Base-by-base conservation (phyloP, 1,284 basidiomycete species). In the Microbotryum lychnidis-dioicae region DNA sequence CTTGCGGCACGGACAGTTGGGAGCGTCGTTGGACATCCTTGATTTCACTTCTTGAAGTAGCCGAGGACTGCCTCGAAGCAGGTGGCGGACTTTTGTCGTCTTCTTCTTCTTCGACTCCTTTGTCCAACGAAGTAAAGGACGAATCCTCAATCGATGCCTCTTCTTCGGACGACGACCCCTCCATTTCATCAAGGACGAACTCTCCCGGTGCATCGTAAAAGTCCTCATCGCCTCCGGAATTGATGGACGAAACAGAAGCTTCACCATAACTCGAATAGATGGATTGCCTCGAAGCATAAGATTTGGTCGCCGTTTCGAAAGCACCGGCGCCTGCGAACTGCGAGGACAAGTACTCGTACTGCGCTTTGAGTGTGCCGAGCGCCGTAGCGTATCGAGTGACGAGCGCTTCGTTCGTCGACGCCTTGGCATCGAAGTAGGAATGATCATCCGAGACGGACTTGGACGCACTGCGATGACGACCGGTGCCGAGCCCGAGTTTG, bases 1-100 rank as follows among this genome's bases (percentile, higher is more conserved):
- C 85, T 7, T 76, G 76, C 6, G 76, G 75, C 20, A 75, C 74
- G 20, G 85, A 91, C 48, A 96, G 78, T 54, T 77, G 77, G 2
- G 80, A 83, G 65, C 89, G 79, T 63, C 85, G 67, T 75, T 77
- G 62, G 56, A 74, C 68, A 69, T 73, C 69, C 50, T 70, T 42
- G 14, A 42, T 12, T 3, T 16, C 37, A 42, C 37, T 18, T 61
- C 14, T 67, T 14, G 20, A n/a, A 29, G 31, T 29, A 18, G 21
- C 27, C 2, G 27, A 33, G 14, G 51, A 29, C 51, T 25, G n/a
- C 51, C 20, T 53, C 55, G 4, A 50, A 50, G 25, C 25, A 27
- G 25, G 49, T 50, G 49, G 21, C 16, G 21, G 49, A 25, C 33
- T 31, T 21, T 50, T 47, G 23, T 62, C 61, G 14, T 60, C 63